phyloP scores from a whole-genome alignment of 75 land plant species.

The Adiantum capillusveneris region DNA sequence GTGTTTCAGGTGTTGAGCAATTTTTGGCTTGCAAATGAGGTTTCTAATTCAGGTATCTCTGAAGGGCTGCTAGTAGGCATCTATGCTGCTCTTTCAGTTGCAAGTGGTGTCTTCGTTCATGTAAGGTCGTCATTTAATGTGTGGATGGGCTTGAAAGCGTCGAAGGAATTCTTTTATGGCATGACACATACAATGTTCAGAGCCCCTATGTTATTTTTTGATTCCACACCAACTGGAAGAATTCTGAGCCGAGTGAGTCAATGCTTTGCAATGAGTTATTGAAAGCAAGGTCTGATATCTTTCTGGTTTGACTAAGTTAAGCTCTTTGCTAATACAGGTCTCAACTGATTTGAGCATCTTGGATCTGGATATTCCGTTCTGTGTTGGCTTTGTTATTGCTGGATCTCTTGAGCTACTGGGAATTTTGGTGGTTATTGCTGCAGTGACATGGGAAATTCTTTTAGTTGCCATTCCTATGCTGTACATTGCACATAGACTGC shows the following conservation, averaged over 20 bases:
- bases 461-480: constrained; percentile 57
- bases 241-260: constrained; percentile 65
- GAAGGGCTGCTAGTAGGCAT: constrained; percentile 35
- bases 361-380: constrained; percentile 67
- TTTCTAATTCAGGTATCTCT: constrained; percentile 19
- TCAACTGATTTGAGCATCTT: constrained; percentile 69
- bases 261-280: neutral
- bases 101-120: constrained; percentile 41
- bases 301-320: neutral
- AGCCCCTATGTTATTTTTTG: constrained; percentile 84
- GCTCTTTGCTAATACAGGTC: constrained; percentile 33
- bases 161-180: constrained; percentile 53
- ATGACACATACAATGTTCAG: constrained; percentile 50
- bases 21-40: constrained; percentile 60
- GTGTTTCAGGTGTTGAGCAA: constrained; percentile 38
- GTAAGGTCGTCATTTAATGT: constrained; percentile 32
- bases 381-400: constrained; percentile 31
- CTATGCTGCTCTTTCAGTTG: constrained; percentile 36
- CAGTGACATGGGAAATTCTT: constrained; percentile 65
- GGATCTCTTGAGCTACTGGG: constrained; percentile 32
- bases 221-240: constrained; percentile 71
- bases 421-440: constrained; percentile 55
- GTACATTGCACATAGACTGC: constrained; percentile 32
- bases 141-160: constrained; percentile 48
- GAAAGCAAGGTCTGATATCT: too few species aligned